These are phyloP conservation scores for Aspergillus bertholletiae DNA, from an alignment of 495 filamentous ascomycete genomes.

Conservation along the genomic window DNA sequence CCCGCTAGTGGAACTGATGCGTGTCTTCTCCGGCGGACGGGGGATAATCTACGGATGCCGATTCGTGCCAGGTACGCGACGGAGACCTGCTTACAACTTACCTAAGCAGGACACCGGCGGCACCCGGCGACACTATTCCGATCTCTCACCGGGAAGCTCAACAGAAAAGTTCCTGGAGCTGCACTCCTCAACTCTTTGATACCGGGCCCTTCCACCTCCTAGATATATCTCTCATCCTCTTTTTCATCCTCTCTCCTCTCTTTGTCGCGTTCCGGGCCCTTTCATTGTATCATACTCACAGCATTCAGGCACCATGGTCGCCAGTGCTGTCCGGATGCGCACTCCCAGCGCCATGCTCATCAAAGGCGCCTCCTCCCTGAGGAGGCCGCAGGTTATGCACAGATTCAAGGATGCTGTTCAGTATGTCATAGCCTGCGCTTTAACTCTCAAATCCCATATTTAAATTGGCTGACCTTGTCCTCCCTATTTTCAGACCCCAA, in stretches of 20 bases:
- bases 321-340: slow-evolving; percentile 47
- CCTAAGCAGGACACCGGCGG: slow-evolving; percentile 25
- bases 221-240: slow-evolving; percentile 28
- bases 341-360: slow-evolving; percentile 43
- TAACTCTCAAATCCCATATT: not conserved
- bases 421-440: slow-evolving; percentile 23
- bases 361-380: slow-evolving; percentile 42
- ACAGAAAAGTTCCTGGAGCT: slow-evolving; percentile 44
- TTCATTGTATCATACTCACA: slow-evolving; percentile 23
- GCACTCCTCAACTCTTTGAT: slow-evolving; percentile 20
- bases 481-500: slow-evolving; percentile 31
- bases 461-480: slow-evolving; percentile 18
- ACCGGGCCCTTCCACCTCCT: slow-evolving; percentile 23
- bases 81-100: slow-evolving; percentile 8
- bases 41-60: slow-evolving; percentile 13
- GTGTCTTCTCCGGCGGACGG: slow-evolving; percentile 22
- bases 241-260: slow-evolving; percentile 21
- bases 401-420: slow-evolving; percentile 41
- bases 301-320: slow-evolving; percentile 41
- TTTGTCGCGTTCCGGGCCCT: slow-evolving; percentile 26
- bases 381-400: slow-evolving; percentile 41
- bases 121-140: slow-evolving; percentile 20
- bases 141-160: slow-evolving; percentile 41
- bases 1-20: slow-evolving; percentile 15
- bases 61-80: slow-evolving; percentile 4